These are phyloP conservation scores for Lojkania enalia DNA, from an alignment of 2,329 filamentous ascomycete species.

Conservation along the genomic window DNA sequence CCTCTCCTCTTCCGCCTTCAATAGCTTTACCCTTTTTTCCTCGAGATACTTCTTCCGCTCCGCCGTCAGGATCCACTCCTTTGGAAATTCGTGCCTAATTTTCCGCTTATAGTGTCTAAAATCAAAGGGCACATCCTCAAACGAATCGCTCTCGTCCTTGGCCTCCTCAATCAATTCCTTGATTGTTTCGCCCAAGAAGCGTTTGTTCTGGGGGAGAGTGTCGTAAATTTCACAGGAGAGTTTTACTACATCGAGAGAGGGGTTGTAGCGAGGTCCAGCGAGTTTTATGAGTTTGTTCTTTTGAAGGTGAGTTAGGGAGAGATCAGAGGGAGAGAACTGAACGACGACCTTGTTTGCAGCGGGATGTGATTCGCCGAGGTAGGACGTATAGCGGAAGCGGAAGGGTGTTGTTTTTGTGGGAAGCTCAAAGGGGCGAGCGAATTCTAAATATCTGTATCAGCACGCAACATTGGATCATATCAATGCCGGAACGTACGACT, in stretches of 20 bases:
- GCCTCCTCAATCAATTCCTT: constrained; percentile 73
- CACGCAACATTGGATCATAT: no score
- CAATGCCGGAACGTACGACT: constrained; percentile 76
- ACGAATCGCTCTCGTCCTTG: constrained; percentile 74
- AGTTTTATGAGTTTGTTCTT: constrained; percentile 84
- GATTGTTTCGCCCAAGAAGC: constrained; percentile 82
- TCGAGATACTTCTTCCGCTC: constrained; percentile 68
- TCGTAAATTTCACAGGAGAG: constrained; percentile 90
- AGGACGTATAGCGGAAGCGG: constrained; percentile 94
- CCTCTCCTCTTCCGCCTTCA: constrained; percentile 59
- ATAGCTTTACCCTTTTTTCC: constrained; percentile 57
- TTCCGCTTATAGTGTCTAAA: constrained; percentile 79
- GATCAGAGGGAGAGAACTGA: constrained; percentile 77
- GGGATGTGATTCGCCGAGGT: constrained; percentile 92
- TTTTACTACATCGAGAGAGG: constrained; percentile 75
- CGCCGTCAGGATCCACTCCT: constrained; percentile 78
- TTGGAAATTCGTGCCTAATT: constrained; percentile 71
- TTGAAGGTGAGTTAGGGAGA: constrained; percentile 69
- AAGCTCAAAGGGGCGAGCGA: constrained; percentile 77
- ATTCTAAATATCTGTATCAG: constrained; percentile 58
- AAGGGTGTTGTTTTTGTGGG: constrained; percentile 71
- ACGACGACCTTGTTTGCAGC: constrained; percentile 93
- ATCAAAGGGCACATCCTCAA: constrained; percentile 87
- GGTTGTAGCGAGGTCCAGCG: constrained; percentile 83
- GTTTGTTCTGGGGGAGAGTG: constrained; percentile 93